Conservation (phyloP, 352 stramenopile genomes). For the Plasmopara muralis region DNA sequence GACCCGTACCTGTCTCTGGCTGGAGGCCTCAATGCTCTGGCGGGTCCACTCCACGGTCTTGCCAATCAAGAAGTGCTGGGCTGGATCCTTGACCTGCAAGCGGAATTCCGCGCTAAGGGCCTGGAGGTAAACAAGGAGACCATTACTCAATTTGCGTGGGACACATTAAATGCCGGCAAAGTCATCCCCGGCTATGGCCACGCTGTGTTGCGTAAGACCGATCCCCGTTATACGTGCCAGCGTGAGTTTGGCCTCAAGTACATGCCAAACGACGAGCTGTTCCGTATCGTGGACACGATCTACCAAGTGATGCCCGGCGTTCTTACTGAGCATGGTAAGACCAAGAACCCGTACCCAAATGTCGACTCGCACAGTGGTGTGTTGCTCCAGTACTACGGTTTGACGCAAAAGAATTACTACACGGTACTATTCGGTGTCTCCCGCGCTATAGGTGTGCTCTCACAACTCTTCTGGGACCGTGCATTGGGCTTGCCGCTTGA, state of each 20-base stretch:
- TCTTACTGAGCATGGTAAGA: slow-evolving; percentile 98
- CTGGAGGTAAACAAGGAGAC: slow-evolving; percentile 97
- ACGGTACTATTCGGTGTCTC: slow-evolving; percentile 99
- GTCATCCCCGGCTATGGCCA: slow-evolving; percentile 98
- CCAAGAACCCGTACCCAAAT: slow-evolving; percentile 99
- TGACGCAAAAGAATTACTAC: slow-evolving; percentile 99
- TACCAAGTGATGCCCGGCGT: slow-evolving; percentile 99
- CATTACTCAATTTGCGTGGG: slow-evolving; percentile 98
- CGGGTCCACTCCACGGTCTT: slow-evolving; percentile 96
- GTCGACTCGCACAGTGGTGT: slow-evolving; percentile 98
- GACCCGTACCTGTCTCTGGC: slow-evolving; percentile 97
- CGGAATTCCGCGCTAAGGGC: slow-evolving; percentile 94
- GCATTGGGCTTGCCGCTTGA: slow-evolving; percentile 96
- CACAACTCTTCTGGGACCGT: slow-evolving; percentile 98
- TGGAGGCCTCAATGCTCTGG: slow-evolving; percentile 95
- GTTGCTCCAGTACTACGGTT: slow-evolving; percentile 98
- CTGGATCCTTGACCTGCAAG: slow-evolving; percentile 93
- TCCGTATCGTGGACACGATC: slow-evolving; percentile 99
- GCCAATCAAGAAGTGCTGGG: slow-evolving; percentile 98
- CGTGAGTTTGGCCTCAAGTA: slow-evolving; percentile 99
- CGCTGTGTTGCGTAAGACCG: slow-evolving; percentile 97
- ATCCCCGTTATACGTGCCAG: slow-evolving; percentile 98
- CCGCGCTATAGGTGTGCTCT: slow-evolving; percentile 96
- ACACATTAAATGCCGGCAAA: slow-evolving; percentile 98
- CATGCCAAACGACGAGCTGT: slow-evolving; percentile 98